Evolutionary conservation across 2,329 filamentous ascomycete genomes (phyloP).

Genomic region (Monilinia fructicola): DNA sequence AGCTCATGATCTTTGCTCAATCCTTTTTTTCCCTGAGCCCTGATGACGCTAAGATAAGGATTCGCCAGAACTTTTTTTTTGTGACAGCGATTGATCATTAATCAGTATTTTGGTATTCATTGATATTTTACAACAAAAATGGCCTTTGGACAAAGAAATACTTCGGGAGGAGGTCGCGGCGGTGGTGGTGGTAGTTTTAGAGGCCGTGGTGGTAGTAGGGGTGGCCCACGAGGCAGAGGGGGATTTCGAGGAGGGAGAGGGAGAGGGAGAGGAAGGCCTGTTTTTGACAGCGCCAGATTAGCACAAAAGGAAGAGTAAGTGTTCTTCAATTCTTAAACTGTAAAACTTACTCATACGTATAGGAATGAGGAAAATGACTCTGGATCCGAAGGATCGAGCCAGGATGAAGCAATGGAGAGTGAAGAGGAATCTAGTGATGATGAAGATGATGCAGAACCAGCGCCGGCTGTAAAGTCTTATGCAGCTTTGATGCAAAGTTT

Average conservation of each 20-base stretch:
- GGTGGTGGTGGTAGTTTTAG: slow-evolving; percentile 30
- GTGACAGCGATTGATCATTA: slow-evolving; percentile 13
- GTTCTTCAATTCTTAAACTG: neutral
- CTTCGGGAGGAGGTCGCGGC: slow-evolving; percentile 31
- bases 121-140: slow-evolving; percentile 24
- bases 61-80: slow-evolving; percentile 22
- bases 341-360: slow-evolving; percentile 15
- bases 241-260: slow-evolving; percentile 37
- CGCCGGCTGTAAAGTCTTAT: slow-evolving; percentile 51
- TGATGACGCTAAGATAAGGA: slow-evolving; percentile 27
- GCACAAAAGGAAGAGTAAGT: slow-evolving; percentile 46
- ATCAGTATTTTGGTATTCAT: neutral
- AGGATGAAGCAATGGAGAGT: slow-evolving; percentile 45
- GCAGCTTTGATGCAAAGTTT: slow-evolving; percentile 59
- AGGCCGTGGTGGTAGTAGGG: slow-evolving; percentile 35
- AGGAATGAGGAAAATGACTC: slow-evolving; percentile 36
- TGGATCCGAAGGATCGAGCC: slow-evolving; percentile 44
- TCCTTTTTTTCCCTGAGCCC: slow-evolving; percentile 15
- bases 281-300: slow-evolving; percentile 50
- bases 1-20: slow-evolving; percentile 7
- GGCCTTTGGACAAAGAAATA: slow-evolving; percentile 28
- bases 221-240: slow-evolving; percentile 32
- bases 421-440: slow-evolving; percentile 49
- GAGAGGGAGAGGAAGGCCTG: slow-evolving; percentile 42
- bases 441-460: slow-evolving; percentile 44